Conservation (phyloP, 371 early-diverging fungal species). For the Lichtheimia ornata region DNA sequence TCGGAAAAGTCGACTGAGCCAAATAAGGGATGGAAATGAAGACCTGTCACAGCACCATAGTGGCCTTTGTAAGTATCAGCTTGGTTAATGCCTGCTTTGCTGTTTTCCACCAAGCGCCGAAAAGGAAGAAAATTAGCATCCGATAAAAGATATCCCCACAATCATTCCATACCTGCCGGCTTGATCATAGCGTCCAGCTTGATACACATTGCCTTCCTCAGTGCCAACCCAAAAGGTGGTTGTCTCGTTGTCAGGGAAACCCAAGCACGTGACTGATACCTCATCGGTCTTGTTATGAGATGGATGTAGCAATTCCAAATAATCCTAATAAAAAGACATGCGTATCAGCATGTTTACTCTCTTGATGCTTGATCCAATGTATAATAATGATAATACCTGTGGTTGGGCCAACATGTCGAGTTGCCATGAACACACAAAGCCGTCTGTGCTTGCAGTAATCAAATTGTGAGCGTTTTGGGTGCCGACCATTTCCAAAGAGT, state of each 20-base stretch:
- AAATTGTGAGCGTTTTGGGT: slow-evolving; percentile 93
- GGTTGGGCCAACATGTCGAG: slow-evolving; percentile 96
- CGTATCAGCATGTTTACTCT: no score
- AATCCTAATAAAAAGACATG: slow-evolving; percentile 55
- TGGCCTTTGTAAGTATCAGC: slow-evolving; percentile 87
- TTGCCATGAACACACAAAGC: slow-evolving; percentile 94
- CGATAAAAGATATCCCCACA: background rate
- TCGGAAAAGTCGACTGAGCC: slow-evolving; percentile 88
- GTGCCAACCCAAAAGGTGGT: slow-evolving; percentile 95
- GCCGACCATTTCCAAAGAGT: slow-evolving; percentile 86
- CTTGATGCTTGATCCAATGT: no score
- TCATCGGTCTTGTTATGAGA: slow-evolving; percentile 86
- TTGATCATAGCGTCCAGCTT: slow-evolving; percentile 91
- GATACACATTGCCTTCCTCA: slow-evolving; percentile 91
- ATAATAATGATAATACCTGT: slow-evolving; percentile 41
- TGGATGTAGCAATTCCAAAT: slow-evolving; percentile 76
- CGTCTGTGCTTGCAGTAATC: slow-evolving; percentile 92
- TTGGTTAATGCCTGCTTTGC: slow-evolving; percentile 93
- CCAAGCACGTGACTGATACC: slow-evolving; percentile 87
- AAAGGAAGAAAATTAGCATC: background rate
- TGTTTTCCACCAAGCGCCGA: slow-evolving; percentile 19
- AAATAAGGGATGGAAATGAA: slow-evolving; percentile 87
- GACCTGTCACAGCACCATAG: slow-evolving; percentile 85
- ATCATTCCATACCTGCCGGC: slow-evolving; percentile 70
- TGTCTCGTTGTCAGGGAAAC: slow-evolving; percentile 91